These are phyloP conservation scores for Nakazawaea ishiwadae DNA, from an alignment of 805 yeast species.

Conservation along the genomic window DNA sequence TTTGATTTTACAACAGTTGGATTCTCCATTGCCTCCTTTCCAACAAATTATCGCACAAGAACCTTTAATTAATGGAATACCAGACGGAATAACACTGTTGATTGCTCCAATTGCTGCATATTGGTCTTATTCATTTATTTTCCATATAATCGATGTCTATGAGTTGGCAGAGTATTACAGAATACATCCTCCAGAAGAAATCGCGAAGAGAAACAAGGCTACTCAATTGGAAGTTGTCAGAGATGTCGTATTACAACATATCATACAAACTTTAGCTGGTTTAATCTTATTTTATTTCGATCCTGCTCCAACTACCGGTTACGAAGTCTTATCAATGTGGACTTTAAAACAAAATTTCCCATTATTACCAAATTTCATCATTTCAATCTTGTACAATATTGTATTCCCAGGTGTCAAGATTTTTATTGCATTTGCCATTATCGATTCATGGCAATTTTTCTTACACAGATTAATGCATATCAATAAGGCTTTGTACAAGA, in stretches of 20 bases:
- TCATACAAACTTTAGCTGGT: slow-evolving; percentile 77
- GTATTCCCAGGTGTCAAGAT: slow-evolving; percentile 60
- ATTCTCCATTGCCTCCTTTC: slow-evolving; percentile 23
- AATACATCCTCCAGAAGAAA: slow-evolving; percentile 91
- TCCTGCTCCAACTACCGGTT: slow-evolving; percentile 46
- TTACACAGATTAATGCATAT: slow-evolving; percentile 86
- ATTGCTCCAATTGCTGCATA: slow-evolving; percentile 76
- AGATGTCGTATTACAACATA: slow-evolving; percentile 83
- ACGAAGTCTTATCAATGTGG: slow-evolving; percentile 46
- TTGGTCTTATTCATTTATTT: slow-evolving; percentile 73
- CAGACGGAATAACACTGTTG: slow-evolving; percentile 72
- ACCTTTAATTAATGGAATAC: slow-evolving; percentile 50
- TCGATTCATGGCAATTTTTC: slow-evolving; percentile 95
- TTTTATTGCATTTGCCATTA: slow-evolving; percentile 58
- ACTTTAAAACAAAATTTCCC: slow-evolving; percentile 29
- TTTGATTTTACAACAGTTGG: slow-evolving; percentile 2
- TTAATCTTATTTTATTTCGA: slow-evolving; percentile 50
- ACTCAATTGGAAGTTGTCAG: slow-evolving; percentile 61
- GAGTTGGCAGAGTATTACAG: slow-evolving; percentile 79
- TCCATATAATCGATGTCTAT: slow-evolving; percentile 69
- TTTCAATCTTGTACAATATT: slow-evolving; percentile 54
- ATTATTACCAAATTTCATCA: slow-evolving; percentile 39
- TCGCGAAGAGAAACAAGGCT: slow-evolving; percentile 70
- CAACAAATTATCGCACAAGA: slow-evolving; percentile 26
- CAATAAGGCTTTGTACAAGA: slow-evolving; percentile 68